Evolutionary conservation across 1,284 basidiomycete species (phyloP), one percentile per base, ranked within the genome.

Genomic region (Fomitopsis pinicola): DNA sequence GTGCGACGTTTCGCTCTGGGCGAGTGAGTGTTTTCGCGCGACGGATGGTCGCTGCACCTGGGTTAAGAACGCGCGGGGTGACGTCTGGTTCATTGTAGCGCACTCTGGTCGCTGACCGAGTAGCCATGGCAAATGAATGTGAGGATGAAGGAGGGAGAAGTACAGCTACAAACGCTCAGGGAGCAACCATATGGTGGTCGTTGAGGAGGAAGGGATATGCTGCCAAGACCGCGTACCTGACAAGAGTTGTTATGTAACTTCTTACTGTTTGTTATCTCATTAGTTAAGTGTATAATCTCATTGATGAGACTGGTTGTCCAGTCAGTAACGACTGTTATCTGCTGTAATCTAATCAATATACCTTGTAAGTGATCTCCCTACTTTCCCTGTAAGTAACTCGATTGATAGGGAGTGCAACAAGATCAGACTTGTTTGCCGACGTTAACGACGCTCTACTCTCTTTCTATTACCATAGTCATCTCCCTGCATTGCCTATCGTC

Each of bases 21-120:
- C 95, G 85, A 58, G 94, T 98, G 67, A 99, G 87, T 2, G 97
- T 99, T 80, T 97, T 98, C 71, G 91, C 92, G 63, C 95, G 84
- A 59, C 88, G 87, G 61, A 93, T 80, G 57, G 86, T 86, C 44
- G 85, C 78, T 57, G 81, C 82, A 57, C 83, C 77, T 28, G 80
- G 72, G 44, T 80, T 78, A 15, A 86, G 82, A 58, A 80, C 78
- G 62, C 83, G 81, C 63, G 83, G 80, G 26, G 88, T 89, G 68
- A 88, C 81, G 75, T 90, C 86, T 67, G 80, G 38, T 10, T 57
- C 59, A 55, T 46, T 54, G 52, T 59, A 59, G 8, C 52, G 36
- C 17, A 59, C 58, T 26, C 52, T 54, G 52, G 52, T 54, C 52
- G 52, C 52, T 40, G 52, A 54, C 52, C 52, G 58, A 46, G 30